A percentile compares a stretch with the other conserved stretches of the same genome.
Conservation (phyloP, 306 rosid species). For the Trifolium pratense region DNA sequence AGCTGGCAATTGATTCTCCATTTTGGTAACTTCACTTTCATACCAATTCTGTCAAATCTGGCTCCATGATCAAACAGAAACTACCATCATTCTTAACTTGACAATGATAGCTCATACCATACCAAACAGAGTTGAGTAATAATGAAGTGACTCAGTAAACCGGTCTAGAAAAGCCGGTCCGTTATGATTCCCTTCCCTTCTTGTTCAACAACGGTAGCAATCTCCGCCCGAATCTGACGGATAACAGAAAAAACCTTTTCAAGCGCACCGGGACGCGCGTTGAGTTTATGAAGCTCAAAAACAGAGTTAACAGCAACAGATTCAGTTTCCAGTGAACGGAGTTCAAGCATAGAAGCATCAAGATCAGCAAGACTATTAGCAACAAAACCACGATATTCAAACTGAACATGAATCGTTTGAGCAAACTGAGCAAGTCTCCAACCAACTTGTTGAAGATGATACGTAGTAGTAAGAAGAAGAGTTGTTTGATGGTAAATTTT, state of each 20-base stretch:
- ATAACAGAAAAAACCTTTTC: conserved; percentile 80
- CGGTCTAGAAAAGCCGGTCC: conserved; percentile 72
- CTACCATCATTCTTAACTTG: conserved; percentile 43
- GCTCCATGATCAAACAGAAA: conserved; percentile 35
- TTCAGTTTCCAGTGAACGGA: conserved; percentile 65
- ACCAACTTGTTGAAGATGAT: conserved; percentile 86
- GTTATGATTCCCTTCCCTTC: conserved; percentile 90
- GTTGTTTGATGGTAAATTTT: too few relatives aligned
- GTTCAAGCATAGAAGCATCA: conserved; percentile 87
- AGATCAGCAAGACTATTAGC: conserved; percentile 87
- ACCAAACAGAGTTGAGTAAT: conserved; percentile 89
- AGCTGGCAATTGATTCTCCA: conserved; percentile 40
- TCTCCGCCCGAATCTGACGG: conserved; percentile 76
- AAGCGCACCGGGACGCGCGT: conserved; percentile 80
- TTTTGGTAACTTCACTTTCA: conserved; percentile 45
- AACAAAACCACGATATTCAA: conserved; percentile 85
- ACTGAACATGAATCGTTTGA: conserved; percentile 68
- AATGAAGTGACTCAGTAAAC: conserved; percentile 89
- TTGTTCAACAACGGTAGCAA: conserved; percentile 82
- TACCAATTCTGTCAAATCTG: conserved; percentile 45
- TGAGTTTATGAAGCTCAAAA: conserved; percentile 74
- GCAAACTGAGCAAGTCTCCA: conserved; percentile 93
- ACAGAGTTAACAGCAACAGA: conserved; percentile 92
- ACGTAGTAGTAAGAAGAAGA: too few relatives aligned
- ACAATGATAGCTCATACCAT: conserved; percentile 39